phyloP scores from a whole-genome alignment of 768 basidiomycete genomes.

The Chalciporus chontae region DNA sequence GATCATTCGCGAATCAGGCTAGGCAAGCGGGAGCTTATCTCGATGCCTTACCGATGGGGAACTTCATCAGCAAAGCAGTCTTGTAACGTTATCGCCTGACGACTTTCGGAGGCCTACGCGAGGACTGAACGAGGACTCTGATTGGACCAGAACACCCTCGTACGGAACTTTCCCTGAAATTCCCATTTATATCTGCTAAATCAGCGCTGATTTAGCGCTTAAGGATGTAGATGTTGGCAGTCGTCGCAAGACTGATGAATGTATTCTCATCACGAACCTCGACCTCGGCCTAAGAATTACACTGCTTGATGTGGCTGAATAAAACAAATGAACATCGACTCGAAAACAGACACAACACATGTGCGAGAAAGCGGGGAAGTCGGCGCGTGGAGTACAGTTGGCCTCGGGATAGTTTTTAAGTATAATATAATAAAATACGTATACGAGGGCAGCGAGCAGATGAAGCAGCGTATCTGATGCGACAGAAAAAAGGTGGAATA shows the following conservation, averaged over 20 bases:
- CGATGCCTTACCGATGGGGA: slow-evolving; percentile 7
- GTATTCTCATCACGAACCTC: neutral
- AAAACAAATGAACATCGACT: slow-evolving; percentile 5
- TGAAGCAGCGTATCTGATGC: slow-evolving; percentile 13
- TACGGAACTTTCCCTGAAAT: too few species aligned
- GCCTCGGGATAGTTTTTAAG: slow-evolving; percentile 24
- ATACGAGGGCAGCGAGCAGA: slow-evolving; percentile 15
- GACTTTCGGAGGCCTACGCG: too few species aligned
- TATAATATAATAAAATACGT: slow-evolving; percentile 32
- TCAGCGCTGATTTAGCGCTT: too few species aligned
- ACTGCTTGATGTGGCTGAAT: slow-evolving; percentile 6
- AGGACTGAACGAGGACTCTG: too few species aligned
- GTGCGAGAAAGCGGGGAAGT: slow-evolving; percentile 4
- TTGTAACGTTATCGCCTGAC: too few species aligned
- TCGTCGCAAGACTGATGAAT: too few species aligned
- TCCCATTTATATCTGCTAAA: too few species aligned
- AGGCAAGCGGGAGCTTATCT: slow-evolving; percentile 9
- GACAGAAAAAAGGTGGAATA: slow-evolving; percentile 2
- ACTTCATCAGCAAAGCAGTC: too few species aligned
- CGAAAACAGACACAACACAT: slow-evolving; percentile 6
- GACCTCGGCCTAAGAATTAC: slow-evolving; percentile 10
- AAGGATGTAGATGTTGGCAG: too few species aligned
- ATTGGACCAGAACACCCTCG: too few species aligned
- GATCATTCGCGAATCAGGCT: slow-evolving; percentile 23
- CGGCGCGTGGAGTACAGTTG: slow-evolving; percentile 15